Evolutionary conservation across 257 asterid species (phyloP).

Genomic region (Nemophila menziesii): DNA sequence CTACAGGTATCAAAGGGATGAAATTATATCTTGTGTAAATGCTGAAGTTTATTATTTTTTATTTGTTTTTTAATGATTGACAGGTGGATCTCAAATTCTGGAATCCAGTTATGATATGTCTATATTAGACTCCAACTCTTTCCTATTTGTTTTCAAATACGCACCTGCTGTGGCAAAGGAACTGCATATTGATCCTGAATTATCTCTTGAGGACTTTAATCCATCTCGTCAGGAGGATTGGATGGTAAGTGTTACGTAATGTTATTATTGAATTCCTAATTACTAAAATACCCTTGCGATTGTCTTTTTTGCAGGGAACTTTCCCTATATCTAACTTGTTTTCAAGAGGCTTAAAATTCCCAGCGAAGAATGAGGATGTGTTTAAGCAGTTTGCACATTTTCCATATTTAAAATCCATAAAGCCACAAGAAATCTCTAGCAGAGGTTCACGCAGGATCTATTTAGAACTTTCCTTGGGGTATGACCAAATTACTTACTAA

Average conservation of each 20-base stretch:
- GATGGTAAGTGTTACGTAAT: conserved; percentile 57
- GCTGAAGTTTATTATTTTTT: background rate
- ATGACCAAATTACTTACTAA: conserved; percentile 2
- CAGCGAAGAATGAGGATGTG: conserved; percentile 38
- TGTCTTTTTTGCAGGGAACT: conserved; percentile 53
- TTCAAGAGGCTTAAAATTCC: conserved; percentile 71
- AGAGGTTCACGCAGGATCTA: conserved; percentile 61
- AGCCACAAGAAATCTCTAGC: conserved; percentile 19
- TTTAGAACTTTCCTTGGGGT: conserved; percentile 77
- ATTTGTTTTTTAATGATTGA: conserved; percentile 15
- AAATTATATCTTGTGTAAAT: background rate
- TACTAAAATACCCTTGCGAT: background rate
- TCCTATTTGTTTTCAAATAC: conserved; percentile 73
- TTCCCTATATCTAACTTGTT: conserved; percentile 62
- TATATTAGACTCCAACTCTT: conserved; percentile 79
- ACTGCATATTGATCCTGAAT: conserved; percentile 38
- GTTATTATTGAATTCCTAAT: too few relatives aligned
- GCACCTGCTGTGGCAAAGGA: conserved; percentile 66
- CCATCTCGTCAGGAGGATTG: conserved; percentile 50
- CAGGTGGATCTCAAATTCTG: conserved; percentile 55
- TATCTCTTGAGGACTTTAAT: conserved; percentile 36
- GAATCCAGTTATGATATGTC: conserved; percentile 75
- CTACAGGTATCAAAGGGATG: conserved; percentile 41
- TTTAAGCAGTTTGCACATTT: conserved; percentile 32
- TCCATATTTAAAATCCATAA: conserved; percentile 38